Evolutionary conservation across 2,329 filamentous ascomycete species (phyloP).

Genomic region (Fusarium albidum): DNA sequence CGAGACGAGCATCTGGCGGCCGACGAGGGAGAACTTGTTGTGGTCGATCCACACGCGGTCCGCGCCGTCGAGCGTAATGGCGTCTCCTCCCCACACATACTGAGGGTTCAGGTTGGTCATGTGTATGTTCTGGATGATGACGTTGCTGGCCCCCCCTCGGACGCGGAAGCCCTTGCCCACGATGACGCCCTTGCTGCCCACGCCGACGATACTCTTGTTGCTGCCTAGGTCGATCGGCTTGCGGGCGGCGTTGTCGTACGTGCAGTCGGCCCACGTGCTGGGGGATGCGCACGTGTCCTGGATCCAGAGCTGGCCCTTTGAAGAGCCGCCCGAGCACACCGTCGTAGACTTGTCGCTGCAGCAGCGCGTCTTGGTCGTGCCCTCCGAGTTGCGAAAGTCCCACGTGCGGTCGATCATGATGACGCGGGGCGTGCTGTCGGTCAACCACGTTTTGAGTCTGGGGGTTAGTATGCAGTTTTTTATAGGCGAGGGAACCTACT

Average conservation of each 20-base stretch:
- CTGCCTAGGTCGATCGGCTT: slow-evolving; percentile 59
- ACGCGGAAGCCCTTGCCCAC: slow-evolving; percentile 63
- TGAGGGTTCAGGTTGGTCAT: slow-evolving; percentile 63
- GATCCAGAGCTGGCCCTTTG: slow-evolving; percentile 25
- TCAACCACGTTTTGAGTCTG: slow-evolving; percentile 55
- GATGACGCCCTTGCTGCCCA: slow-evolving; percentile 61
- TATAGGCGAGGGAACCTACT: slow-evolving; percentile 53
- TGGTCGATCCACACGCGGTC: slow-evolving; percentile 59
- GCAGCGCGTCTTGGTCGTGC: slow-evolving; percentile 58
- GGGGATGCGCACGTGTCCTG: slow-evolving; percentile 62
- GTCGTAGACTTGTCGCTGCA: slow-evolving; percentile 60
- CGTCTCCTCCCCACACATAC: slow-evolving; percentile 67
- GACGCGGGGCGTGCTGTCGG: slow-evolving; percentile 59
- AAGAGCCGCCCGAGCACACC: slow-evolving; percentile 18
- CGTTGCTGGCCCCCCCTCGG: slow-evolving; percentile 55
- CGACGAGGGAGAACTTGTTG: slow-evolving; percentile 63
- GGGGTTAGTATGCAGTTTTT: background rate
- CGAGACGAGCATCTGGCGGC: slow-evolving; percentile 66
- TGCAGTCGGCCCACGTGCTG: slow-evolving; percentile 54
- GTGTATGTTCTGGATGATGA: slow-evolving; percentile 67
- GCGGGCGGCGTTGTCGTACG: slow-evolving; percentile 59
- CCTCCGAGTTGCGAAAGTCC: slow-evolving; percentile 64
- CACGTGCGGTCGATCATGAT: slow-evolving; percentile 65
- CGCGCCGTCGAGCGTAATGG: slow-evolving; percentile 57
- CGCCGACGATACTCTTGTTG: slow-evolving; percentile 66